Evolutionary conservation across 768 basidiomycete species (phyloP), one percentile per base, ranked within the genome.

Genomic region (Calvatia gigantea): DNA sequence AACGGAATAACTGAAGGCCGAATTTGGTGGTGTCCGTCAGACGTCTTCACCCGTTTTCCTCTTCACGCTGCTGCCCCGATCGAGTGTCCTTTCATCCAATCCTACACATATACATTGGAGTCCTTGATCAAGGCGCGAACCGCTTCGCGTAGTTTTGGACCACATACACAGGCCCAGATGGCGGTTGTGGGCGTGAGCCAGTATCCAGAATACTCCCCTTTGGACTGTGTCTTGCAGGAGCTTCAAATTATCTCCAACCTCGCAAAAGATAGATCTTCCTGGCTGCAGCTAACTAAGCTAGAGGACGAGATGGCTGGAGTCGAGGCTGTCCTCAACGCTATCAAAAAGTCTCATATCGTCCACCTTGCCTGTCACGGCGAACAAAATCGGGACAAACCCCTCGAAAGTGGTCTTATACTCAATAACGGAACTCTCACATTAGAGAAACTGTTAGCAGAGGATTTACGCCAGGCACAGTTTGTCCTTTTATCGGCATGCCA

Each of bases 401-500:
- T 61, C 11, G 58, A 56, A n/a, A 61, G 60, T 28, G 54, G 57
- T 1, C 45, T 69, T 2, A 19, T 59, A 7, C 54, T 69, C 6
- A 55, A 61, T 41, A 49, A 62, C 44, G 58, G 57, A 3, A 35
- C 51, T 2, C 59, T 67, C 15, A 46, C 60, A 39, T 29, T 69
- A 12, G 29, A 64, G 48, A 52, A 44, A 23, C 57, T 72, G 6
- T 61, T 71, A 29, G 53, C 31, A 54, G 58, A 61, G 1, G 33
- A 61, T 45, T 45, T 72, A 51, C 60, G 62, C 9, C 19, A 54
- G 52, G 62, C 69, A 28, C 60, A 66, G 29, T 64, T 79, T 37
- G 78, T 70, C 0, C 74, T 78, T 60, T 67, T 80, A 2, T 77
- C 77, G 6, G 77, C 78, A 0, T 80, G 78, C 56, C 69, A 80